Evolutionary conservation across 495 filamentous ascomycete species (phyloP), one percentile per base, ranked within the genome.

Genomic region (Penicillium waksmanii): DNA sequence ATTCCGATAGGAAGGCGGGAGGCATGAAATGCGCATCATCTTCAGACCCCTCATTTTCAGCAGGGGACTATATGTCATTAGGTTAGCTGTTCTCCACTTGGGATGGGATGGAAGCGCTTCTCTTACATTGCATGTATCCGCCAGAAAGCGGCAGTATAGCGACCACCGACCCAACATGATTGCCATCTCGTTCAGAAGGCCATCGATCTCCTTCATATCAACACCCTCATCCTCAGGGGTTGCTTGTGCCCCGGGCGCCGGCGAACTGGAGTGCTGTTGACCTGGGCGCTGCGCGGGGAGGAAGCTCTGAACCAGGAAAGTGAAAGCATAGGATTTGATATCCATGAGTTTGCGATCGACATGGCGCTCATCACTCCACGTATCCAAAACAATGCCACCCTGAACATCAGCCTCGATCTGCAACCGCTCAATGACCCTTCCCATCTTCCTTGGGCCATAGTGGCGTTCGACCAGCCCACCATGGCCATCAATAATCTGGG

Each of bases 381-480:
- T 95, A 72, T 98, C 95, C 27, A 98, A 75, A 38, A 98, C 85
- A 62, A 98, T 96, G 56, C 95, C 96, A n/a, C 95, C 95, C 76
- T 98, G 96, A 31, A 96, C 88, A 74, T 98, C 95, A 9, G 91
- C 93, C 74, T 98, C 95, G 42, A 93, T 81, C 73, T 98, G 96
- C 48, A 98, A 74, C 52, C 92, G 83, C 75, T 97, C 93, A 68
- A 98, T 93, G 55, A 98, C 96, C 66, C 87, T 92, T n/a, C 89
- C 85, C 96, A 98, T 98, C 77, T 89, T 92, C 35, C 94, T 89
- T 18, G 78, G 74, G 1, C 95, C 95, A 69, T 98, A 98, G 73
- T 98, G 94, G 42, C 89, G 86, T 74, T 97, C 94, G 2, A 98
- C 92, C 19, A 98, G 80, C 1, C 84, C 85, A 8, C 93, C 89